Conservation (phyloP, 148 eudicot genomes). For the Diospyros kaki region DNA sequence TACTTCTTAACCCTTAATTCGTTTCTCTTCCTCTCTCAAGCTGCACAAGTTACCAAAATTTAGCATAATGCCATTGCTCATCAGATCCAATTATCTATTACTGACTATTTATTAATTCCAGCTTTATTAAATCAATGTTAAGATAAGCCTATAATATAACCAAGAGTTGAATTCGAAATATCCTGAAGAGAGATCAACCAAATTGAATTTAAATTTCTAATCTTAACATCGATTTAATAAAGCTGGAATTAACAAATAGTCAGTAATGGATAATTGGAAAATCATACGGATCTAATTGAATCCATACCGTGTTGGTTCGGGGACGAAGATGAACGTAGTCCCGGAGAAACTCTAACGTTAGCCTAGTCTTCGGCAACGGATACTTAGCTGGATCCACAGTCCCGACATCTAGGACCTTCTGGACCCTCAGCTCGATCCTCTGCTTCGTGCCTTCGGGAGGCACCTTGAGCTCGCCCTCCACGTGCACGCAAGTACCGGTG, state of each 20-base stretch:
- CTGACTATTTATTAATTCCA: too few relatives aligned
- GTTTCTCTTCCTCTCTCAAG: too few relatives aligned
- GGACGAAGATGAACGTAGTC: conserved; percentile 80
- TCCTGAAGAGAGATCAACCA: too few relatives aligned
- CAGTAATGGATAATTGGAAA: too few relatives aligned
- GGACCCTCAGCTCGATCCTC: conserved; percentile 62
- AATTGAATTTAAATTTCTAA: too few relatives aligned
- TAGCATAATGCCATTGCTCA: not conserved
- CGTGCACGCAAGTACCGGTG: conserved; percentile 62
- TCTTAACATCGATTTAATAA: too few relatives aligned
- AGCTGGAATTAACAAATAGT: too few relatives aligned
- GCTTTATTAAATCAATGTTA: too few relatives aligned
- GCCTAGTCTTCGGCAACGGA: conserved; percentile 72
- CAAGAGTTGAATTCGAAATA: too few relatives aligned
- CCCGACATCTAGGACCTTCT: conserved; percentile 49
- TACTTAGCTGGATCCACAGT: conserved; percentile 62
- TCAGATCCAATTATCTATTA: not conserved
- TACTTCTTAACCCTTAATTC: too few relatives aligned
- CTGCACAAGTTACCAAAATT: not conserved
- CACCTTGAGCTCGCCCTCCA: conserved; percentile 46
- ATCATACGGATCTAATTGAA: not conserved
- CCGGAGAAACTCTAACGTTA: conserved; percentile 71
- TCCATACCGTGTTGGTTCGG: conserved; percentile 63
- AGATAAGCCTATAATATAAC: too few relatives aligned
- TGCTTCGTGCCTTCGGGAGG: conserved; percentile 69